These are phyloP conservation scores for Monilinia polystroma DNA, from an alignment of 2,329 filamentous ascomycete species.

Conservation along the genomic window DNA sequence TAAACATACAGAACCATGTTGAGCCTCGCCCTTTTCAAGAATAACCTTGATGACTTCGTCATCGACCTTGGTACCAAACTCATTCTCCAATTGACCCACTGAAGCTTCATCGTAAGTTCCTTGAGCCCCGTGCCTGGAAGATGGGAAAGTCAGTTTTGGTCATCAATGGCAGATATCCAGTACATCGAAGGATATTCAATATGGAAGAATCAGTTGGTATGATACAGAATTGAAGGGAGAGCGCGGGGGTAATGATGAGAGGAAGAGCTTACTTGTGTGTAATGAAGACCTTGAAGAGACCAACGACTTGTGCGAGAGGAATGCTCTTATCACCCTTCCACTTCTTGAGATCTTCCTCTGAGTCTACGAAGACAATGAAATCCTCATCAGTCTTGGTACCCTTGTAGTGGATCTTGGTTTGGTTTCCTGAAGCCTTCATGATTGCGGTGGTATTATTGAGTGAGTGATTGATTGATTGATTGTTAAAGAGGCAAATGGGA, in stretches of 20 bases:
- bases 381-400: slow-evolving; percentile 62
- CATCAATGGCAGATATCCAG: background rate
- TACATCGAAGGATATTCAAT: background rate
- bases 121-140: slow-evolving; percentile 75
- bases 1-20: slow-evolving; percentile 56
- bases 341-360: slow-evolving; percentile 64
- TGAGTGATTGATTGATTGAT: slow-evolving; percentile 22
- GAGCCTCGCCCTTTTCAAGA: slow-evolving; percentile 69
- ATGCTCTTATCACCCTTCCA: slow-evolving; percentile 80
- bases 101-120: slow-evolving; percentile 75
- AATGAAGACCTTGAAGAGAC: slow-evolving; percentile 83
- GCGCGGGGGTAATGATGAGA: background rate
- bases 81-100: slow-evolving; percentile 71
- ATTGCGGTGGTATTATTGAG: slow-evolving; percentile 26
- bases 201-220: background rate
- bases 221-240: background rate
- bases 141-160: background rate
- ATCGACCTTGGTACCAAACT: slow-evolving; percentile 79
- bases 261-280: slow-evolving; percentile 74
- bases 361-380: slow-evolving; percentile 66
- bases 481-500: background rate
- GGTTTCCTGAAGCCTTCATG: slow-evolving; percentile 56
- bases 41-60: slow-evolving; percentile 83
- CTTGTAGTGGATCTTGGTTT: slow-evolving; percentile 69
- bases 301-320: slow-evolving; percentile 81